Percentiles rank a stretch among this genome's conserved stretches.
These are phyloP conservation scores for Aquilaria sinensis DNA, from an alignment of 345 rosid species.

Conservation along the genomic window DNA sequence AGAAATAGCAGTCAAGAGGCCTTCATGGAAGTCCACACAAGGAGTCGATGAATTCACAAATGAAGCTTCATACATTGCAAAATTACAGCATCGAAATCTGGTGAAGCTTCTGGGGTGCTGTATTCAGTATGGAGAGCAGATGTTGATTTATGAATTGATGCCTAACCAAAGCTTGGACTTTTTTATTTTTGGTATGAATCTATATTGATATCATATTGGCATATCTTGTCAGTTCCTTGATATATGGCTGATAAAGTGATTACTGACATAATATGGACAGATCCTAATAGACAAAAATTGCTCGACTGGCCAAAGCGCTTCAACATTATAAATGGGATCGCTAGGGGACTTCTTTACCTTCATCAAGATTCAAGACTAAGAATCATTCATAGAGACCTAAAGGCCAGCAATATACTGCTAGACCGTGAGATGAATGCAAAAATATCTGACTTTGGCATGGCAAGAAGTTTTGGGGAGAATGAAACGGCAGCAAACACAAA, in stretches of 20 bases:
- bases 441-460: conserved; percentile 34
- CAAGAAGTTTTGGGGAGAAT: conserved; percentile 29
- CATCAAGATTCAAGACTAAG: conserved; percentile 39
- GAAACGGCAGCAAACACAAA: conserved; percentile 15
- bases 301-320: conserved; percentile 27
- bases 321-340: conserved; percentile 31
- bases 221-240: too few relatives aligned
- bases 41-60: conserved; percentile 10
- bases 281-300: not conserved
- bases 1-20: conserved; percentile 5
- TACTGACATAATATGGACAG: not conserved
- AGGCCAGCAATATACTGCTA: conserved; percentile 28
- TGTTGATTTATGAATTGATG: conserved; percentile 8
- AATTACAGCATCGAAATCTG: conserved; percentile 14
- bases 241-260: too few relatives aligned
- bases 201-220: too few relatives aligned
- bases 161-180: conserved; percentile 11
- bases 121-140: conserved; percentile 8
- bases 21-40: not conserved
- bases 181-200: conserved; percentile 8
- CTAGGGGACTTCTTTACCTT: conserved; percentile 36
- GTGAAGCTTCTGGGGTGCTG: conserved; percentile 15
- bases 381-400: conserved; percentile 18
- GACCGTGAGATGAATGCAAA: conserved; percentile 34
- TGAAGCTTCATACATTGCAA: conserved; percentile 10